Percentiles rank a stretch among this genome's conserved stretches.
phyloP scores from a whole-genome alignment of 208 protist species.

The Leishmania braziliensis region DNA sequence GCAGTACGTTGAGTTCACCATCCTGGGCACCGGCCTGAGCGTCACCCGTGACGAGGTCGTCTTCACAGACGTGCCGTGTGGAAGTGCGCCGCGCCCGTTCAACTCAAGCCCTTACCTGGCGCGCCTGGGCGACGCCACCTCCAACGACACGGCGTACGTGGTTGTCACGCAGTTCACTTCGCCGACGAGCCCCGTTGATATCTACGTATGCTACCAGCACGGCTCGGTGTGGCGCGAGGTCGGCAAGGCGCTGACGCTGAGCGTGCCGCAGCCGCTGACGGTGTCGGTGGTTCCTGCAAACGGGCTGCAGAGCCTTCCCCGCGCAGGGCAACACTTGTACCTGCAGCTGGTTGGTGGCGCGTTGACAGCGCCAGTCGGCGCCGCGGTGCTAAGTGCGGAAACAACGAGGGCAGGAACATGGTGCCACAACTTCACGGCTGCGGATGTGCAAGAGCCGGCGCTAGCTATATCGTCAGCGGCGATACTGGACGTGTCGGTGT shows the following conservation, averaged over 20 bases:
- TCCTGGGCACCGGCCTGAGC: constrained; percentile 58
- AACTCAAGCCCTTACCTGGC: constrained; percentile 41
- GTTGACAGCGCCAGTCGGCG: neutral
- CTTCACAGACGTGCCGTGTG: constrained; percentile 74
- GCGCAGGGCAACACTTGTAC: constrained; percentile 77
- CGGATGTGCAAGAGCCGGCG: constrained; percentile 56
- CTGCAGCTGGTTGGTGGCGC: constrained; percentile 43
- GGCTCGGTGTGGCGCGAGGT: constrained; percentile 66
- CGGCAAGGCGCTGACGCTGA: constrained; percentile 42
- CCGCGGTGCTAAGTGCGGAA: constrained; percentile 53
- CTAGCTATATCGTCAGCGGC: constrained; percentile 40
- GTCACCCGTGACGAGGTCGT: constrained; percentile 49
- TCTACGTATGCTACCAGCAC: constrained; percentile 75
- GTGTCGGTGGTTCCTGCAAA: constrained; percentile 38
- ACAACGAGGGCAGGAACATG: constrained; percentile 56
- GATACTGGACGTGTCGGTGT: constrained; percentile 72
- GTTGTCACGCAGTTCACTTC: constrained; percentile 77
- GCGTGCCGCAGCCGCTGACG: constrained; percentile 33
- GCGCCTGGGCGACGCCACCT: constrained; percentile 39
- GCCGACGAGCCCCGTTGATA: constrained; percentile 8
- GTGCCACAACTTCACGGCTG: constrained; percentile 86
- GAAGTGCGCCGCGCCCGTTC: constrained; percentile 25
- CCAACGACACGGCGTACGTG: constrained; percentile 37
- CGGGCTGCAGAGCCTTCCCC: constrained; percentile 35
- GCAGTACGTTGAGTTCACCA: constrained; percentile 77